A percentile compares a stretch with the other conserved stretches of the same genome.
phyloP scores from a whole-genome alignment of 768 basidiomycete genomes.

The Lactifluus piperatus region DNA sequence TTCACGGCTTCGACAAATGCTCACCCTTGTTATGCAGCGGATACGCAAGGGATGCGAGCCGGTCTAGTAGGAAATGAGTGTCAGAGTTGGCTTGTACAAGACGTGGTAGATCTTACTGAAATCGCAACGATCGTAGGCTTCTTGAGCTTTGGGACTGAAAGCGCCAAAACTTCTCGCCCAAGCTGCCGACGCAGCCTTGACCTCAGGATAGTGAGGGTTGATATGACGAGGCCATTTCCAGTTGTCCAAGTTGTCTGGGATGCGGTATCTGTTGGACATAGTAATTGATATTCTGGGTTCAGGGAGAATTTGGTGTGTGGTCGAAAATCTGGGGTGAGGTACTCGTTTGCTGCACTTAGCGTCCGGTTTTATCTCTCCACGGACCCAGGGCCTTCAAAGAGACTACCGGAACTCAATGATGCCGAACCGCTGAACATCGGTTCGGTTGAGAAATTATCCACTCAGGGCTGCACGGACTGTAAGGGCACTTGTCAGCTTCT shows the following conservation, averaged over 20 bases:
- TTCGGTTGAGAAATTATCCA: background rate
- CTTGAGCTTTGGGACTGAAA: conserved; percentile 20
- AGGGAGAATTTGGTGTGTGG: background rate
- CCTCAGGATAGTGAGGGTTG: conserved; percentile 21
- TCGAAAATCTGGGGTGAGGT: background rate
- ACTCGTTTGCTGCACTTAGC: background rate
- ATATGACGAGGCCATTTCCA: conserved; percentile 24
- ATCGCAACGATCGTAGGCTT: conserved; percentile 22
- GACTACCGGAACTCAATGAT: background rate
- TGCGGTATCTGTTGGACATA: conserved; percentile 12
- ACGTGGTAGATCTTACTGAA: conserved; percentile 16
- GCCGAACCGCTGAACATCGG: background rate
- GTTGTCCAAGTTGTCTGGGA: conserved; percentile 15
- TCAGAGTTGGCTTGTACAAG: background rate
- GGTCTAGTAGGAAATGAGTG: conserved; percentile 12
- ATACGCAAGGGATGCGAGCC: conserved; percentile 23
- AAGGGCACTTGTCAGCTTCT: background rate
- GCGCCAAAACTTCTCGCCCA: conserved; percentile 23
- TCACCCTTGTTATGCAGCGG: conserved; percentile 19
- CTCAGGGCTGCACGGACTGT: background rate
- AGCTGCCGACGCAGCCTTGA: conserved; percentile 19
- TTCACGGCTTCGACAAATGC: background rate
- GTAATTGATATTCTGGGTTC: background rate
- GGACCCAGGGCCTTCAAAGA: background rate
- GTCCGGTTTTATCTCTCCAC: background rate